Evolutionary conservation across 2,329 filamentous ascomycete species (phyloP), one percentile per base, ranked within the genome.

Genomic region (Penicillium expansum): DNA sequence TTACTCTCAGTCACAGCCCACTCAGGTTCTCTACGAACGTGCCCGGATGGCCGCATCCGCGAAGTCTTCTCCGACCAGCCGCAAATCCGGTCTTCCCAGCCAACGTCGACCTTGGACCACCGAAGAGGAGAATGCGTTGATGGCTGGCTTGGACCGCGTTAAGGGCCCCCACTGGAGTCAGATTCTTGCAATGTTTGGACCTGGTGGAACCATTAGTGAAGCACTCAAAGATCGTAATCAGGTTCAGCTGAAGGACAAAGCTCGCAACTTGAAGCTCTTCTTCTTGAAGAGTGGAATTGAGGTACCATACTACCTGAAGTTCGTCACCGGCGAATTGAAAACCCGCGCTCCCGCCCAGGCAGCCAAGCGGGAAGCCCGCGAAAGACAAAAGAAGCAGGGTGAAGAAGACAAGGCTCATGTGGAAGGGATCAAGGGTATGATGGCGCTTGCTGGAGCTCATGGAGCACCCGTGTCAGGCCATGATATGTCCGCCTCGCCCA

Each of bases 101-200:
- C 80, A 83, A 65, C 83, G 92, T 32, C 84, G 92, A 29, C 91
- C 92, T 0, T 96, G 92, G 92, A 91, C 88, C 0, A 86, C 89
- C 4, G 90, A 94, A 61, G 92, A 96, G 74, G 92, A 96, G 70
- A 91, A 92, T 72, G 91, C 92, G 0, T 80, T 96, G 18, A 93
- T 96, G 88, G 85, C 89, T 48, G 92, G 92, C 1, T 83, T 96
- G 4, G 92, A 95, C 68, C 86, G 89, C 71, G 92, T 96, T 45
- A 92, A 92, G 70, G 92, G 92, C 0, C 92, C 92, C 18, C 91
- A 96, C 68, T 96, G 92, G 92, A 93, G 90, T 64, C 91, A 96
- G 70, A 96, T 96, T 45, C 79, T 96, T 13, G 87, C 87, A 1
- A 82, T 96, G 41, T 96, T 93, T 70, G 92, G 92, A 0, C 83